These are phyloP conservation scores for Alternaria conjuncta DNA, from an alignment of 2,329 filamentous ascomycete genomes.

Conservation along the genomic window DNA sequence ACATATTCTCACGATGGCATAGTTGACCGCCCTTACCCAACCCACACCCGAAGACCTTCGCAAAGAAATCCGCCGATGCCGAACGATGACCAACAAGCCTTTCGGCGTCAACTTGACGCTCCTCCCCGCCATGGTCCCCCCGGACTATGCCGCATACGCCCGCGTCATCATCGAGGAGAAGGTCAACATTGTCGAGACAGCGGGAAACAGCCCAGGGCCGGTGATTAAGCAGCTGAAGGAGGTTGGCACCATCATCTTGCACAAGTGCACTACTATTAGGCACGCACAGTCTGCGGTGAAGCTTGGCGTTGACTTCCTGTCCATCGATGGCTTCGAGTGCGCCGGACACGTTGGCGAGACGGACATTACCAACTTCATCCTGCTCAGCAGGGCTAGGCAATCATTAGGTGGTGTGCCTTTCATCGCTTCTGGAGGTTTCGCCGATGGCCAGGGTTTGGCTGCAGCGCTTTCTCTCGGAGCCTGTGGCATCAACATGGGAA, in stretches of 20 bases:
- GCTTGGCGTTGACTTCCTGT: constrained; percentile 94
- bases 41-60: constrained; percentile 89
- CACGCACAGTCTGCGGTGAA: constrained; percentile 92
- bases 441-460: constrained; percentile 90
- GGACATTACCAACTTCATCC: constrained; percentile 88
- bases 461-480: constrained; percentile 89
- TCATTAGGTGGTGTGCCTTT: constrained; percentile 79
- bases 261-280: constrained; percentile 97
- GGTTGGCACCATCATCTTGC: constrained; percentile 78
- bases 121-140: constrained; percentile 85
- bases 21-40: constrained; percentile 87
- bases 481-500: constrained; percentile 98
- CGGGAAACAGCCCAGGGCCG: constrained; percentile 87
- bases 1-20: constrained; percentile 17
- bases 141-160: constrained; percentile 91
- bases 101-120: constrained; percentile 97
- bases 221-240: constrained; percentile 89
- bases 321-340: constrained; percentile 97
- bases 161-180: constrained; percentile 94
- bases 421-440: constrained; percentile 94
- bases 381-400: constrained; percentile 85
- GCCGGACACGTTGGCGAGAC: constrained; percentile 87
- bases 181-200: constrained; percentile 88
- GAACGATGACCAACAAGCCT: constrained; percentile 75
- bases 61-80: constrained; percentile 89